Base-by-base conservation (phyloP, 2,329 filamentous ascomycete species). In the Talaromyces marneffei region DNA sequence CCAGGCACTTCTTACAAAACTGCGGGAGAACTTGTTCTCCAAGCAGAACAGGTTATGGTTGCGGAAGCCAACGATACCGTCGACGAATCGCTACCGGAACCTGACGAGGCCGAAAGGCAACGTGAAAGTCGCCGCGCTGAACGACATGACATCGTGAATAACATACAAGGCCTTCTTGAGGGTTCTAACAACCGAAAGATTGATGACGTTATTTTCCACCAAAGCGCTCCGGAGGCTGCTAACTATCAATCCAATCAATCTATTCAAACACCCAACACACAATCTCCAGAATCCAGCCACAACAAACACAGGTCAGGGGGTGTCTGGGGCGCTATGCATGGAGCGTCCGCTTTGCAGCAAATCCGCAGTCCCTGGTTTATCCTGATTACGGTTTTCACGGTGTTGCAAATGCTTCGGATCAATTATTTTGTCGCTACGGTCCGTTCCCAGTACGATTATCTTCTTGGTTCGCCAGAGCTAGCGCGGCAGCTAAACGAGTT, bases 351-450 rank as follows among this genome's bases (percentile, higher is more conserved):
- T 0, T 69, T 81, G 23, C 77, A 90, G 68, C 92, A 97, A 75
- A 88, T 96, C 66, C 74, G 78, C 7, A 90, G 88, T 2, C 88
- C 88, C 0, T 96, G 91, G 91, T 96, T 94, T 73, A 79, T 91
- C 18, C 81, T 96, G 39, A 90, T 96, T 68, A 89, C 90, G 4
- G 75, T 91, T 20, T 93, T 96, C 72, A 96, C 91, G 29, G 81
- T 89, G 33, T 76, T 90, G 40, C 87, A 89, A 72, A 90, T 89
- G 86, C 87, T 87, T 2, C 83, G 88, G 31, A 95, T 96, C 82
- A 96, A 96, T 77, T 96, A 92, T 78, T 95, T 96, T 72, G 90
- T 96, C 58, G 91, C 92, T 3, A 95, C 92, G 2, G 87, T 96
- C 65, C 83, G 89, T 1, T 82, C 87, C 1, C 92, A 97, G 73